Evolutionary conservation across 202 grass and related monocot genomes (phyloP).

Genomic region (Eragrostis tef): DNA sequence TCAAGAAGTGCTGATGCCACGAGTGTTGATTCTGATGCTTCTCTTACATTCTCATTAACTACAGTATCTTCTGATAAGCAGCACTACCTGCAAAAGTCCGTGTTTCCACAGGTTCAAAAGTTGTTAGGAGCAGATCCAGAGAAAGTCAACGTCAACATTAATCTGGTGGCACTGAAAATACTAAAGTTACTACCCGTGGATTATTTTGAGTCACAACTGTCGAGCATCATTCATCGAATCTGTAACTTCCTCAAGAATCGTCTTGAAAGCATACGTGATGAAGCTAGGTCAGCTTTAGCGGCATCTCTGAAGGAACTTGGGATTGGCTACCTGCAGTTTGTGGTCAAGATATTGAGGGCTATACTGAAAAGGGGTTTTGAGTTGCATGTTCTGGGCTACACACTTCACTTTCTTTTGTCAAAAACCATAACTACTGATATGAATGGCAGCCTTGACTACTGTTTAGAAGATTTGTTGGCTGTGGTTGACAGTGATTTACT

Average conservation of each 20-base stretch:
- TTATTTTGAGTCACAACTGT: constrained; percentile 84
- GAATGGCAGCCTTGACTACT: constrained; percentile 77
- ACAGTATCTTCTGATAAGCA: constrained; percentile 60
- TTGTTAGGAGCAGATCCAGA: constrained; percentile 71
- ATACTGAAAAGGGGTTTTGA: constrained; percentile 97
- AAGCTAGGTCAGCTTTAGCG: constrained; percentile 84
- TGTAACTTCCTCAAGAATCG: constrained; percentile 91
- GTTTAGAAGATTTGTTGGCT: constrained; percentile 79
- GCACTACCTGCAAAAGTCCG: constrained; percentile 72
- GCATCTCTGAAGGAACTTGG: constrained; percentile 93
- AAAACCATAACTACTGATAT: constrained; percentile 58
- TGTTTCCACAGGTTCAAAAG: constrained; percentile 76
- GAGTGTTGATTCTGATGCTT: constrained; percentile 44
- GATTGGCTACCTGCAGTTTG: constrained; percentile 79
- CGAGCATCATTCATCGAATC: constrained; percentile 78
- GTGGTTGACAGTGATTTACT: constrained; percentile 80
- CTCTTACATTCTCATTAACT: constrained; percentile 49
- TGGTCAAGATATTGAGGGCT: constrained; percentile 83
- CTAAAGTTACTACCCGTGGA: constrained; percentile 83
- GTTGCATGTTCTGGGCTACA: constrained; percentile 92
- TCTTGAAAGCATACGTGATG: constrained; percentile 84
- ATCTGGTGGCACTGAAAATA: constrained; percentile 86
- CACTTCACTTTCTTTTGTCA: constrained; percentile 77
- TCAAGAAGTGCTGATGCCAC: constrained; percentile 40
- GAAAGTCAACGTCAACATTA: constrained; percentile 82